Percentiles rank a stretch among this genome's conserved stretches.
These are phyloP conservation scores for Sedum album DNA, from an alignment of 164 flowering plant species.

Conservation along the genomic window DNA sequence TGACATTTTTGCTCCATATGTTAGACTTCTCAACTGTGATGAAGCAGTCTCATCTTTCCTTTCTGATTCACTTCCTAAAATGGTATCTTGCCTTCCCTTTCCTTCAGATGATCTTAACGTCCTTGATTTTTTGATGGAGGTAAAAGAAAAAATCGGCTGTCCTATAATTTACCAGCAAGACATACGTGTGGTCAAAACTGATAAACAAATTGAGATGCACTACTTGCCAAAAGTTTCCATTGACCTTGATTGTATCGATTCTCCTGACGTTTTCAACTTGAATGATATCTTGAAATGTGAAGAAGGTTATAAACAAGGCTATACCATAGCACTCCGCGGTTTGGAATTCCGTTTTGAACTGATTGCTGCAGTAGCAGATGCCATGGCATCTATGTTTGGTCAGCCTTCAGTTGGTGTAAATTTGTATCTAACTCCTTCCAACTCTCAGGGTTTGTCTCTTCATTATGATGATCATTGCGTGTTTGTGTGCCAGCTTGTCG, in stretches of 20 bases:
- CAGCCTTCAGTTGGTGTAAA: conserved; percentile 78
- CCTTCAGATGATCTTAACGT: conserved; percentile 60
- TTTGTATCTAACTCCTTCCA: conserved; percentile 65
- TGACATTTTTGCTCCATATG: conserved; percentile 27
- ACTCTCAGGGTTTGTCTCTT: conserved; percentile 65
- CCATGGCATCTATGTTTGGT: conserved; percentile 56
- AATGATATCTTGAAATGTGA: conserved; percentile 34
- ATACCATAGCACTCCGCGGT: conserved; percentile 72
- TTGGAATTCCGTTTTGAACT: conserved; percentile 54
- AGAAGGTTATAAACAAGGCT: conserved; percentile 52
- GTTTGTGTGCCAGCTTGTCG: conserved; percentile 64
- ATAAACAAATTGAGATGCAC: conserved; percentile 38
- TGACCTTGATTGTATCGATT: neutral
- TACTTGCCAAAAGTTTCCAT: conserved; percentile 14
- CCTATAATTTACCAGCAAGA: conserved; percentile 59
- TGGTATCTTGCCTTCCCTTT: conserved; percentile 62
- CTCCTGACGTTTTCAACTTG: neutral
- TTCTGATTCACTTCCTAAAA: conserved; percentile 29
- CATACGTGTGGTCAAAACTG: conserved; percentile 49
- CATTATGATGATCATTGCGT: conserved; percentile 86
- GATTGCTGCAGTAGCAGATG: conserved; percentile 49
- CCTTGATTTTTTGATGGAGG: conserved; percentile 40
- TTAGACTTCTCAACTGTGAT: conserved; percentile 18
- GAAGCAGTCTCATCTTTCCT: conserved; percentile 23
- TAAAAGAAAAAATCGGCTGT: conserved; percentile 36